Base-by-base conservation (phyloP, 2,329 filamentous ascomycete species). In the Apiospora malaysiana region DNA sequence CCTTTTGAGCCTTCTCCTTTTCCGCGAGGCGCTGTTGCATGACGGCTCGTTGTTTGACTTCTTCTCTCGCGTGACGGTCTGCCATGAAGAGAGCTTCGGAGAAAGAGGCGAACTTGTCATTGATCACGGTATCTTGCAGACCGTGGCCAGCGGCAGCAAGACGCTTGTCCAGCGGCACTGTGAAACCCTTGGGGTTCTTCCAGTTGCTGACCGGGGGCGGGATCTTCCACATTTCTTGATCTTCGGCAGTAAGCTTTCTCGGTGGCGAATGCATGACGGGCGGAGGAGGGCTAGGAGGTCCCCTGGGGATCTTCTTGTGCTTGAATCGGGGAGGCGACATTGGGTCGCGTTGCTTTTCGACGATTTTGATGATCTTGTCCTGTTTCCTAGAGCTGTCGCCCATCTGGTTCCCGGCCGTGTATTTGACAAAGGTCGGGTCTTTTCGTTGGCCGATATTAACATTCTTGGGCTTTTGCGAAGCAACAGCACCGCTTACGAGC, bases 311-410 rank as follows among this genome's bases (percentile, higher is more conserved):
- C 84, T 98, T 97, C 87, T 98, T 98, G 84, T 98, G 94, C 83
- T 98, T 98, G 85, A 98, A 98, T 79, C 98, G 98, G 1, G 96
- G 95, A 1, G 96, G 96, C 79, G 98, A 95, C 92, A 98, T 93
- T 0, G 96, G 96, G 82, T 99, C 96, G 75, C 92, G 88, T 81
- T 98, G 95, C 70, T 94, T 88, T 81, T 98, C 94, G 47, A 98
- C 94, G 82, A 99, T 98, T 86, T 98, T 98, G 90, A 99, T 97
- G 75, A 99, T 97, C 18, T 96, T 91, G 78, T 98, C 95, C 77
- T 94, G 94, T 84, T 97, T 97, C 81, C 91, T 92, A 49, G 89
- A 90, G 80, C 94, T 86, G 78, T 90, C 94, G 16, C 96, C 96
- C 94, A 99, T 98, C 84, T 99, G 96, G 77, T 96, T 95, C 56